phyloP scores from a whole-genome alignment of 768 basidiomycete species.

The Cystofilobasidium macerans region DNA sequence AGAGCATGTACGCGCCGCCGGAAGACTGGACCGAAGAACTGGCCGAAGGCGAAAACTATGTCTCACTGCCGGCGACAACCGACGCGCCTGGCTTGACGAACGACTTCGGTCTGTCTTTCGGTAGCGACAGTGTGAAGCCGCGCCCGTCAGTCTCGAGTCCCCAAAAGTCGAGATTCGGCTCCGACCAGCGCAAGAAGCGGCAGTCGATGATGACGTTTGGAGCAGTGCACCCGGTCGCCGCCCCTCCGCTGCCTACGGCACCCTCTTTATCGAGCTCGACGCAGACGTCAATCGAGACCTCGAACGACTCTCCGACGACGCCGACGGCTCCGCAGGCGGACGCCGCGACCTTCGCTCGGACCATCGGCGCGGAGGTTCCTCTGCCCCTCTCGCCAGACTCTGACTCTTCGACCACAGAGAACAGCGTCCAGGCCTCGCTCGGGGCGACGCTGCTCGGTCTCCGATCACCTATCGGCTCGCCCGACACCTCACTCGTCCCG shows the following conservation, averaged over 20 bases:
- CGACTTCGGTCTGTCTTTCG: neutral
- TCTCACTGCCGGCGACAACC: no score
- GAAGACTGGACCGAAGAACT: neutral
- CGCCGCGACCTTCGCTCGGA: neutral
- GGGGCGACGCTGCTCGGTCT: neutral
- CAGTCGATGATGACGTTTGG: constrained; percentile 3
- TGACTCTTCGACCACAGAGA: neutral
- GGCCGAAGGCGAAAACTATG: neutral
- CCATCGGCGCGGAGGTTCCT: neutral
- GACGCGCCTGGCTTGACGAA: no score
- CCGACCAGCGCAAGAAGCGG: neutral
- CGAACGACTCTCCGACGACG: neutral
- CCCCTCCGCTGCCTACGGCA: neutral
- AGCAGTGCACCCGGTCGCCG: neutral
- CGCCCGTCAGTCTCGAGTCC: no score
- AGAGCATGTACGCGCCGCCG: constrained; percentile 4
- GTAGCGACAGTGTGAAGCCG: no score
- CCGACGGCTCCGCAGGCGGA: neutral
- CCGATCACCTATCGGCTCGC: neutral
- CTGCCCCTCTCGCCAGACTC: neutral
- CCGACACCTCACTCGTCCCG: neutral
- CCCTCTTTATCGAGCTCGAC: neutral
- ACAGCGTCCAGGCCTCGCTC: neutral
- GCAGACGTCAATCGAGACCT: neutral
- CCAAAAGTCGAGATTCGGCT: neutral